Evolutionary conservation across 129 eudicot species (phyloP), one percentile per base, ranked within the genome.

Genomic region (sunflower (Helianthus annuus)): DNA sequence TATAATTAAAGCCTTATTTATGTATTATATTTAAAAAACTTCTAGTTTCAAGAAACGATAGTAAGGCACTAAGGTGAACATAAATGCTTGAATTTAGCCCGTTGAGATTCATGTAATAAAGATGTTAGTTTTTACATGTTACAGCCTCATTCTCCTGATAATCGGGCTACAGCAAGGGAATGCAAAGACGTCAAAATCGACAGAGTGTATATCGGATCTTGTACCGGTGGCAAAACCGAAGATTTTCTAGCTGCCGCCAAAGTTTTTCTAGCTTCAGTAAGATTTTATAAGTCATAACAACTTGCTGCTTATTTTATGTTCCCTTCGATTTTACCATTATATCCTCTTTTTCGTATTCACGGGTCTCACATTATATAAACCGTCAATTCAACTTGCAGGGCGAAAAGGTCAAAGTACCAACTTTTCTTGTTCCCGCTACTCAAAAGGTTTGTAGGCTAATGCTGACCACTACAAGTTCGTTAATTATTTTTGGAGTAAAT

Each of bases 141-240:
- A 82, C 87, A 95, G 99, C 99, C 99, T 79, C 95, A 95, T 78
- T 95, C 99, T 55, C 99, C 99, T 34, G 99, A 95, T 76, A 90
- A 95, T 57, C 96, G 97, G 44, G 99, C 90, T 63, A 83, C 85
- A 82, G 99, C 99, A 51, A 78, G 97, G 73, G 99, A 95, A 76
- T 95, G 99, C 86, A 90, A 88, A 82, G 95, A 95, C 78, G 97
- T 91, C 59, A 95, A 88, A 80, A 91, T 91, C 54, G 97, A 95
- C 81, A 85, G 99, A 84, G 99, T 95, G 9, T 95, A 95, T 63
- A 95, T 95, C 78, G 99, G 99, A 60, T 95, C 99, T 49, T 95
- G 99, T 82, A 91, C 99, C 22, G 99, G 99, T 68, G 99, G 97
- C 49, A 95, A 95, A 84, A 95, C 95, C 0, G 96, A 95, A 52